phyloP scores from a whole-genome alignment of 2,329 filamentous ascomycete genomes.

The Xylaria multiplex region DNA sequence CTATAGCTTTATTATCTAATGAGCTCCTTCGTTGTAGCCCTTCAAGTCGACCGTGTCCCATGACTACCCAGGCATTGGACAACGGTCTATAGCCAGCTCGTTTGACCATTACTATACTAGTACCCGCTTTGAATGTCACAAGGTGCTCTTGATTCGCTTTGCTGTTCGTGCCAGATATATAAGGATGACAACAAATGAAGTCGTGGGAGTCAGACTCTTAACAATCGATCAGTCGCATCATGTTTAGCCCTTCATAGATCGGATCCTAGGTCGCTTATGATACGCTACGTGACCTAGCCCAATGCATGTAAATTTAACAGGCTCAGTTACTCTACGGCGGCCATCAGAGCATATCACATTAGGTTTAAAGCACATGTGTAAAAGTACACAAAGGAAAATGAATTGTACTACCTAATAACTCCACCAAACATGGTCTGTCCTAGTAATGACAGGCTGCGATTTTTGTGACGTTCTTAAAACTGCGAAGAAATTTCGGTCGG shows the following conservation, averaged over 20 bases:
- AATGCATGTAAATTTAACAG: background rate
- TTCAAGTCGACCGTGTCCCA: background rate
- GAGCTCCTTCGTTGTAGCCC: background rate
- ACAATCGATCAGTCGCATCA: background rate
- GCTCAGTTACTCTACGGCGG: background rate
- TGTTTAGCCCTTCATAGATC: background rate
- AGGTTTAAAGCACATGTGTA: constrained; percentile 2
- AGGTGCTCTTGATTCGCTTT: background rate
- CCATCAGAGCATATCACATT: background rate
- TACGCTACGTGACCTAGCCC: background rate
- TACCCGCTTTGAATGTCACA: constrained; percentile 5
- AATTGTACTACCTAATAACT: constrained; percentile 39
- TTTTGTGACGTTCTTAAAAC: constrained; percentile 13
- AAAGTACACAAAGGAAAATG: constrained; percentile 29
- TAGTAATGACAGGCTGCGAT: constrained; percentile 15
- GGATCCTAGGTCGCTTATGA: background rate
- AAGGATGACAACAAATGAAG: background rate
- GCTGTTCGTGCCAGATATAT: too few relatives aligned
- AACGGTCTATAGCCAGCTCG: background rate
- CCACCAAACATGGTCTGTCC: constrained; percentile 21
- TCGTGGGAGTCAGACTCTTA: background rate
- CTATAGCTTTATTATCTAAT: background rate
- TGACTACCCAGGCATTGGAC: constrained; percentile 6
- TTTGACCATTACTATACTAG: background rate
- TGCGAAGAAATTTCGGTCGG: constrained; percentile 18